Evolutionary conservation across 495 filamentous ascomycete species (phyloP), one percentile per base, ranked within the genome.

Genomic region (Aspergillus haitiensis): DNA sequence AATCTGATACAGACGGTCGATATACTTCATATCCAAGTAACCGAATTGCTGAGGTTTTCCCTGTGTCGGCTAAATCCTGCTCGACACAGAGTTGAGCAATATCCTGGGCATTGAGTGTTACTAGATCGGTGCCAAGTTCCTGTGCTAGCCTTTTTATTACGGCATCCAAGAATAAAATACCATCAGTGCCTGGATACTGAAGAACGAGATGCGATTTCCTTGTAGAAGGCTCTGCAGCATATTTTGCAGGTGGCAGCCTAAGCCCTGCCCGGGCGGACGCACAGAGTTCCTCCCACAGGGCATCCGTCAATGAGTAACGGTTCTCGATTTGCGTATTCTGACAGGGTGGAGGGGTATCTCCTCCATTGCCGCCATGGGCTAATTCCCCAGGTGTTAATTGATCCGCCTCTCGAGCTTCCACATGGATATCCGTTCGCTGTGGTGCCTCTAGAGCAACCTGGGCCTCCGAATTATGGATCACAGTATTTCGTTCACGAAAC

Each of bases 21-120:
- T 83, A 75, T n/a, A 81, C 81, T 52, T 85, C 84, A 55, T 92
- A 93, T 7, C 86, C 86, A n/a, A 93, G 74, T 37, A 84, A 83
- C 33, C 86, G 72, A 46, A 72, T 80, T 33, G 67, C 65, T 58
- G 62, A 74, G 32, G 61, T 76, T 44, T 65, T 72, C 53, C 63
- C 79, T 11, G 57, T 69, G 50, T 76, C 72, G 11, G 73, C 69
- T 27, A 76, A 64, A 49, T 95, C 90, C 39, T 88, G 90, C 63
- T 87, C 82, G 33, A 86, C 89, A 42, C 88, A 82, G 42, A 98
- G 76, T 56, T 92, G 80, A 12, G 91, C 89, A 61, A 98, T 80
- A 69, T 92, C 90, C 60, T 89, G 86, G 12, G 92, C 86, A 70
- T 88, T 85, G 12, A 98, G 72, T 21, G 83, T 82, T 36, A 98